Conservation (phyloP, 164 flowering plant genomes). For the Liriodendron chinense region DNA sequence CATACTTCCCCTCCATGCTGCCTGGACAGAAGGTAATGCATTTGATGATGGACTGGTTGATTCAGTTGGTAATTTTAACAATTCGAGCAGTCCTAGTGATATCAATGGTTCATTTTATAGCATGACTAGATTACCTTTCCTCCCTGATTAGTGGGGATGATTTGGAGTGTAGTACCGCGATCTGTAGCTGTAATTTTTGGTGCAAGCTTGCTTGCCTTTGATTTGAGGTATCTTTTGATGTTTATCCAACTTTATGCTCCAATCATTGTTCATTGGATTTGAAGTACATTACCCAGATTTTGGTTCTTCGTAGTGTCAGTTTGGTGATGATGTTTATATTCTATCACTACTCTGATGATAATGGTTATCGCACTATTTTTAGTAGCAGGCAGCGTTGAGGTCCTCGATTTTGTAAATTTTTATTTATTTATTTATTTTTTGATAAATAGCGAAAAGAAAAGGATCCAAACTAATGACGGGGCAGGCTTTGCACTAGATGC, state of each 20-base stretch:
- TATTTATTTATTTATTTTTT: not conserved
- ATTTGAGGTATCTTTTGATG: not conserved
- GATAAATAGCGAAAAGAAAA: not conserved
- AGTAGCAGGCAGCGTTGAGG: not conserved
- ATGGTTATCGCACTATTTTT: not conserved
- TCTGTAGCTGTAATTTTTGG: not conserved
- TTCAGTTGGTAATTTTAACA: slow-evolving; percentile 21
- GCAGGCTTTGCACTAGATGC: not conserved
- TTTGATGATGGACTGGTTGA: slow-evolving; percentile 14
- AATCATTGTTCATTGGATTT: not conserved
- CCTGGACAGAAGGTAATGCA: slow-evolving; percentile 18
- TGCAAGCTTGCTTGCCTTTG: not conserved
- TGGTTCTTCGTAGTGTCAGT: not conserved
- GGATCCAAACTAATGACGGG: not conserved
- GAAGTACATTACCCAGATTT: not conserved
- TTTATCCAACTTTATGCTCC: not conserved
- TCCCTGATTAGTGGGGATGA: slow-evolving; percentile 46
- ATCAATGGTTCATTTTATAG: slow-evolving; percentile 39
- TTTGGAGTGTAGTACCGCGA: not conserved
- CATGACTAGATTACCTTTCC: slow-evolving; percentile 67
- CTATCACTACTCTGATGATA: not conserved
- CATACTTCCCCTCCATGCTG: slow-evolving; percentile 51
- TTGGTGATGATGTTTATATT: not conserved
- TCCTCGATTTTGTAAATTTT: not conserved
- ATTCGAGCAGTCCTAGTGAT: slow-evolving; percentile 20